Evolutionary conservation across 177 flowering plant genomes (phyloP), one percentile per base, ranked within the genome.

Genomic region (Vitis hybrid): DNA sequence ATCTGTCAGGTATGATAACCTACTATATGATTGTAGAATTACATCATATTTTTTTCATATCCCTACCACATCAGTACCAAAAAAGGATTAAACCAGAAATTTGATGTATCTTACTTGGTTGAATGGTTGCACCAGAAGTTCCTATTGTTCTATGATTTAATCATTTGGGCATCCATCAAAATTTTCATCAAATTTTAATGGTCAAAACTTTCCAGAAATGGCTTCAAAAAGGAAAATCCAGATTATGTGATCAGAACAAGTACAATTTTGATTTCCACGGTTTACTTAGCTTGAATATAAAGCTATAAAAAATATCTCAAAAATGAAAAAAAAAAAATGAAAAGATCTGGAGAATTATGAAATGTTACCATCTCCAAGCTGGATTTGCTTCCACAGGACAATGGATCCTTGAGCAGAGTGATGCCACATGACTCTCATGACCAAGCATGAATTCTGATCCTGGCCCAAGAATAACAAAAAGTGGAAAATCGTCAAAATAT

Each of bases 311-410:
- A 13, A 63, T 11, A 18, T 57, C 60, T 14, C 19, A 18, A 14
- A 57, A 57, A 57, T 14, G 18, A n/a, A n/a, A 16, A 74, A 70
- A 64, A 50, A 21, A 48, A 13, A 66, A 46, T 8, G 11, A 62
- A 12, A 48, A 15, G 56, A 32, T 11, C 5, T 21, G 16, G 24
- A 14, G 32, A 4, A 14, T 12, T 14, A 35, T 48, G 13, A 35
- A 48, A 32, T 27, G 11, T 83, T 90, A 94, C 98, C 98, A 94
- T 92, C 92, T 86, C 98, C 98, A 94, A 12, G 86, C 69, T 66
- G 92, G 89, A 82, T 83, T 82, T 56, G 86, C 88, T 82, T 94
- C 98, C 61, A 77, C 70, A 19, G 97, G 97, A 46, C 80, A 80
- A 8, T 71, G 75, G 72, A 94, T 86, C 78, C 73, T 85, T 4